A percentile compares a stretch with the other conserved stretches of the same genome.
Evolutionary conservation across 2,329 filamentous ascomycete species (phyloP).

Genomic region (Mycogone perniciosa): DNA sequence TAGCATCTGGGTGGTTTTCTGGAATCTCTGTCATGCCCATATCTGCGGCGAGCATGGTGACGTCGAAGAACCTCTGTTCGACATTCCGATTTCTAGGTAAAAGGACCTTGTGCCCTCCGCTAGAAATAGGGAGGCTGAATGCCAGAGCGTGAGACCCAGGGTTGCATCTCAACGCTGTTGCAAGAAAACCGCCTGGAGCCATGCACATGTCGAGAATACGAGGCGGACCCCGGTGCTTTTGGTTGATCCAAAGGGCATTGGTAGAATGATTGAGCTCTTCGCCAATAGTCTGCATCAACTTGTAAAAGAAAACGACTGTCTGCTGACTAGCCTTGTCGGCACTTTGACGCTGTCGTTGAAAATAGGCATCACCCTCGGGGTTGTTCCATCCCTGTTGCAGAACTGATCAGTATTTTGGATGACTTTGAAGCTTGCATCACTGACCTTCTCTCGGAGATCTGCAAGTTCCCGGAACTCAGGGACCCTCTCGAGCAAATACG

Average conservation of each 20-base stretch:
- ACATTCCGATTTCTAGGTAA: slow-evolving; percentile 18
- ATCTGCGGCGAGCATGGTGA: slow-evolving; percentile 46
- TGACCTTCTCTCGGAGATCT: no score
- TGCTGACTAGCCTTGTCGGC: slow-evolving; percentile 18
- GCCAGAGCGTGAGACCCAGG: slow-evolving; percentile 24
- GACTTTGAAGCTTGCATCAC: no score
- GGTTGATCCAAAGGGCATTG: slow-evolving; percentile 23
- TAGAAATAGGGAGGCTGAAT: slow-evolving; percentile 34
- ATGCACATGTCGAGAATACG: slow-evolving; percentile 48
- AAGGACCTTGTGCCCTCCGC: slow-evolving; percentile 36
- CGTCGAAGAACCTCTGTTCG: slow-evolving; percentile 31
- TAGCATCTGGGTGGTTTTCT: slow-evolving; percentile 19
- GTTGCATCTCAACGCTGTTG: slow-evolving; percentile 29
- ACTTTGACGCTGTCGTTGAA: slow-evolving; percentile 28
- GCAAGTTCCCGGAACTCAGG: no score
- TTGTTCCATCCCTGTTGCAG: slow-evolving; percentile 38
- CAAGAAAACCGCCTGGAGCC: slow-evolving; percentile 49
- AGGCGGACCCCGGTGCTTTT: neutral
- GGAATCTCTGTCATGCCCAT: slow-evolving; percentile 33
- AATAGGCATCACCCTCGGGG: slow-evolving; percentile 35
- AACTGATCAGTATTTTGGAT: no score
- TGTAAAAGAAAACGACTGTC: slow-evolving; percentile 2
- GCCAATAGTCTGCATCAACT: slow-evolving; percentile 17
- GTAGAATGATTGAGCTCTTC: slow-evolving; percentile 3
- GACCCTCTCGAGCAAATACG: no score